A percentile compares a stretch with the other conserved stretches of the same genome.
Conservation (phyloP, 805 yeast species). For the Teunomyces panamensis region DNA sequence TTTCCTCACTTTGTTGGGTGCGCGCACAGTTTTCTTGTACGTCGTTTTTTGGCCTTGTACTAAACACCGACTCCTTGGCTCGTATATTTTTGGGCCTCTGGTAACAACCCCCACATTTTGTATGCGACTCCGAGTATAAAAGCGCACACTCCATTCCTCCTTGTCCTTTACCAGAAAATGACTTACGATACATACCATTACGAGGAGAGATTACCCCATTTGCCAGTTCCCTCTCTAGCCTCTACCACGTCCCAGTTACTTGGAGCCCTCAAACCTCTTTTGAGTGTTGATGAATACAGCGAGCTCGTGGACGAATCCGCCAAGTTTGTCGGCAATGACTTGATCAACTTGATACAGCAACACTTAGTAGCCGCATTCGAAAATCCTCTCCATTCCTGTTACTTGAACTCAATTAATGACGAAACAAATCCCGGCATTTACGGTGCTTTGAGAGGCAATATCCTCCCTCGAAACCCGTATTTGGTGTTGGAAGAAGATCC, state of each 20-base stretch:
- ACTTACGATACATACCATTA: conserved; percentile 30
- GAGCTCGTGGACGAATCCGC: conserved; percentile 43
- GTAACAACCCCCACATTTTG: conserved; percentile 3
- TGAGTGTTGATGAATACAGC: conserved; percentile 49
- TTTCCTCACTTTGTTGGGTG: neutral
- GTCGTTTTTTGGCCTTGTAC: no score
- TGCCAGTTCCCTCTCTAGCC: conserved; percentile 60
- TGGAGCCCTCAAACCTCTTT: conserved; percentile 57
- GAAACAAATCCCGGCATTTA: conserved; percentile 55
- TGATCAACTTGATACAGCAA: conserved; percentile 47
- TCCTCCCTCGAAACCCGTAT: conserved; percentile 76
- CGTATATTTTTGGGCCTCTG: neutral
- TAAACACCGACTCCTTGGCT: neutral
- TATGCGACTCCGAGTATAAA: neutral
- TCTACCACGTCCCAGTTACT: conserved; percentile 53
- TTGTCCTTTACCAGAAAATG: conserved; percentile 3
- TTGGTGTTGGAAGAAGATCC: conserved; percentile 75
- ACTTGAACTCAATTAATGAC: conserved; percentile 53
- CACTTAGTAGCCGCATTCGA: conserved; percentile 49
- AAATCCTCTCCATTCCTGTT: conserved; percentile 42
- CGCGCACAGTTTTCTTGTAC: neutral
- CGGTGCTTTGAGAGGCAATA: conserved; percentile 62
- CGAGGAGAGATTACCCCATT: conserved; percentile 47
- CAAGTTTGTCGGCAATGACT: conserved; percentile 42
- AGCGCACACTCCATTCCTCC: neutral